Percentiles rank a stretch among this genome's conserved stretches.
Conservation (phyloP, 2,329 filamentous ascomycete genomes). For the Emmonsiellopsis sp. region DNA sequence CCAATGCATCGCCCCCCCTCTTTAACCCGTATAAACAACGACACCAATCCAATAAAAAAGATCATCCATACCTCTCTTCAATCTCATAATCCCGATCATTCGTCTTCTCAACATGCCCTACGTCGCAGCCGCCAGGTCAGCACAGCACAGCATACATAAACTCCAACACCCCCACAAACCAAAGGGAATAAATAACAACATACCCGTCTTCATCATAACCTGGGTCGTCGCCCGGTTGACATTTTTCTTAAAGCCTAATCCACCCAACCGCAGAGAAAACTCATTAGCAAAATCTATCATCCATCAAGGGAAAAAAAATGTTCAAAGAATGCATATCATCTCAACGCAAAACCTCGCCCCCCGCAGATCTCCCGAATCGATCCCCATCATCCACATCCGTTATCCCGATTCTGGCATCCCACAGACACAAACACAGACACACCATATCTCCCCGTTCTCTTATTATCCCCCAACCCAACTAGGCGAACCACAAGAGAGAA, state of each 20-base stretch:
- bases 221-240: conserved; percentile 98
- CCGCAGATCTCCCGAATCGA: not conserved
- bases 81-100: conserved; percentile 98
- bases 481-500: not conserved
- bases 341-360: not conserved
- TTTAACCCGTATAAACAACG: not conserved
- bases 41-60: not conserved
- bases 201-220: conserved; percentile 99
- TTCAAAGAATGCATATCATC: not conserved
- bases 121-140: not conserved
- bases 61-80: conserved; percentile 61
- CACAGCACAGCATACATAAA: not conserved
- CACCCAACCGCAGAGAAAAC: not conserved
- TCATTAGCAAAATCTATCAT: not conserved
- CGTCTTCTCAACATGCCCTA: conserved; percentile 93
- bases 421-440: not conserved
- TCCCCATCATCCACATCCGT: too few relatives aligned
- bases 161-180: not conserved
- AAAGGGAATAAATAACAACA: conserved; percentile 17
- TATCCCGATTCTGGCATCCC: not conserved
- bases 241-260: conserved; percentile 79
- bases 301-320: not conserved
- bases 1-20: not conserved
- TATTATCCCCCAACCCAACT: not conserved
- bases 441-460: not conserved